phyloP scores from a whole-genome alignment of 1,284 basidiomycete genomes.

The Malassezia globosa region DNA sequence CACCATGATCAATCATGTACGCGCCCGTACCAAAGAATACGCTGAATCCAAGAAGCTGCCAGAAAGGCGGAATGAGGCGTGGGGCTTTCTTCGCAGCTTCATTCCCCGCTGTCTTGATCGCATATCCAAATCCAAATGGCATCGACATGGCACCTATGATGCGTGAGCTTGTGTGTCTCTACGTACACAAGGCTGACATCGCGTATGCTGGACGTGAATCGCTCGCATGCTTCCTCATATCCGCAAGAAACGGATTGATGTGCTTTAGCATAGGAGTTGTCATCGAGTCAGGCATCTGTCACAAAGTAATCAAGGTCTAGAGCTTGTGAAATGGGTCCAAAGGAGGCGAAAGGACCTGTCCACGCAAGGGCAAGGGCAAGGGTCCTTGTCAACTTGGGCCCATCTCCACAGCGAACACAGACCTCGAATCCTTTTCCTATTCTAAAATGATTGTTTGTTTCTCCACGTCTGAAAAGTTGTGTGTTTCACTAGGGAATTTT shows the following conservation, averaged over 20 bases:
- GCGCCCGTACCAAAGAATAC: slow-evolving; percentile 31
- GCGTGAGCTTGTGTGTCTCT: background rate
- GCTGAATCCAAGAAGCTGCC: slow-evolving; percentile 34
- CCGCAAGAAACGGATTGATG: background rate
- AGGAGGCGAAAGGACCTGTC: too few relatives aligned
- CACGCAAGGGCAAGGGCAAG: too few relatives aligned
- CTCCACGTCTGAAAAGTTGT: background rate
- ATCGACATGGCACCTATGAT: slow-evolving; percentile 22
- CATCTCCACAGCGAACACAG: too few relatives aligned
- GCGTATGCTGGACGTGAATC: slow-evolving; percentile 23
- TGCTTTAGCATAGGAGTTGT: background rate
- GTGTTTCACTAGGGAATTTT: too few relatives aligned
- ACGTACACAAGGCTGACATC: slow-evolving; percentile 22
- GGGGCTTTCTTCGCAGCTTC: slow-evolving; percentile 18
- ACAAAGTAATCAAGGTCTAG: too few relatives aligned
- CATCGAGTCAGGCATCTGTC: background rate
- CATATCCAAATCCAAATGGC: slow-evolving; percentile 28
- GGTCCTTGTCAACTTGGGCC: background rate
- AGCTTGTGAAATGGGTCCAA: too few relatives aligned
- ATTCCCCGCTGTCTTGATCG: slow-evolving; percentile 21
- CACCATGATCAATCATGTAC: slow-evolving; percentile 40
- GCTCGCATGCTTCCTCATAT: slow-evolving; percentile 20
- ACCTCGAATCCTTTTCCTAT: too few relatives aligned
- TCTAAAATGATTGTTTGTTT: background rate
- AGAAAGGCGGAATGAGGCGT: slow-evolving; percentile 32